A percentile compares a stretch with the other conserved stretches of the same genome.
Evolutionary conservation across 2,329 filamentous ascomycete genomes (phyloP).

Genomic region (Paraphaeosphaeria minitans): DNA sequence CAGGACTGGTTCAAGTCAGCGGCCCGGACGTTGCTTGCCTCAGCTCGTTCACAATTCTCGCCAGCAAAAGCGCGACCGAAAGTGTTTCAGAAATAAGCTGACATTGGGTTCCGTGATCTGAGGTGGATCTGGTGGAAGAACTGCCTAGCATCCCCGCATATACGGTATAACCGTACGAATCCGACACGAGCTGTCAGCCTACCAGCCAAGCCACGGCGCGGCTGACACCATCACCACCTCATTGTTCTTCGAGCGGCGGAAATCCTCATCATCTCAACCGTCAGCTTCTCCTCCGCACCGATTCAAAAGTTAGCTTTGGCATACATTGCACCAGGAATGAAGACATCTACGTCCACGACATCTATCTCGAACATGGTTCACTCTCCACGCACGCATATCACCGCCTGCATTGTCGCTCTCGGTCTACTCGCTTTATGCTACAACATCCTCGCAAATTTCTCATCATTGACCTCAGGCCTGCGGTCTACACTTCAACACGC

Average conservation of each 20-base stretch:
- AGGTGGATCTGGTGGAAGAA: not conserved
- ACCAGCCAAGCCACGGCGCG: not conserved
- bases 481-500: not conserved
- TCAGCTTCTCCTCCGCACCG: not conserved
- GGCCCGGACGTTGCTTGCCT: not conserved
- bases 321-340: not conserved
- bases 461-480: slow-evolving; percentile 15
- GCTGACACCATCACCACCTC: not conserved
- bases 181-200: not conserved
- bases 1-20: not conserved
- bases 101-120: not conserved
- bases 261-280: not conserved
- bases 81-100: not conserved
- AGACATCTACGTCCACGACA: not conserved
- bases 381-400: slow-evolving; percentile 8
- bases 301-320: slow-evolving; percentile 3
- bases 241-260: not conserved
- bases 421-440: slow-evolving; percentile 27
- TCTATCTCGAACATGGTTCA: slow-evolving; percentile 1
- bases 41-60: not conserved
- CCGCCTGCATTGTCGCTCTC: slow-evolving; percentile 21
- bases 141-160: not conserved
- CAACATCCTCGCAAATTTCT: slow-evolving; percentile 19
- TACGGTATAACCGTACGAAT: not conserved
- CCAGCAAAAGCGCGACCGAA: not conserved